Evolutionary conservation across 164 flowering plant species (phyloP), one percentile per base, ranked within the genome.

Genomic region (Aristolochia contorta): DNA sequence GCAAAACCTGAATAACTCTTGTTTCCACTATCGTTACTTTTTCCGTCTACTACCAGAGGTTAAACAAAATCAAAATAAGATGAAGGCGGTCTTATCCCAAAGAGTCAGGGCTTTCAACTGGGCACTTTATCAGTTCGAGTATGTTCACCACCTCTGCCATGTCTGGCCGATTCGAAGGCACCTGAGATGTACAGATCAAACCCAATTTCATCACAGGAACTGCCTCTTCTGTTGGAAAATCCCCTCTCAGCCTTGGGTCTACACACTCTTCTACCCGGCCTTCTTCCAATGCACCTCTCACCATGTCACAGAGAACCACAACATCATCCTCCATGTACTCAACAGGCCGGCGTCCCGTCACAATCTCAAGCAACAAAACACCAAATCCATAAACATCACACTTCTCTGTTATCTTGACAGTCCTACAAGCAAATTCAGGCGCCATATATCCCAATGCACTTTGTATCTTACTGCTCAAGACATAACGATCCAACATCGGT

Each of bases 381-480:
- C 98, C 98, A 72, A 87, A 92, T 0, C 96, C 97, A 61, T 87
- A 92, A 1, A 89, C 90, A 59, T 92, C 98, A 65, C 96, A 89
- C 62, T 89, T 92, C 68, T 89, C 97, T 0, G 90, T 92, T 61
- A 92, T 84, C 74, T 86, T 87, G 49, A 87, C 94, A 16, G 91
- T 84, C 60, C 78, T 66, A 72, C 97, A 89, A 5, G 97, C 98
- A 62, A 87, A 89, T 64, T 92, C 98, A 9, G 97, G 98, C 18
- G 97, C 98, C 98, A 89, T 86, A 79, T 92, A 92, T 14, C 98
- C 98, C 2, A 92, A 84, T 16, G 96, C 98, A 63, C 98, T 92
- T 77, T 92, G 98, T 46, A 92, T 82, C 79, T 89, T 89, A 85
- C 96, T 84, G 77, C 96, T 89, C 45, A 89, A 58, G 19, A 87